These are phyloP conservation scores for Saccharomyces hybrid DNA, from an alignment of 1,139 yeast species.

Conservation along the genomic window DNA sequence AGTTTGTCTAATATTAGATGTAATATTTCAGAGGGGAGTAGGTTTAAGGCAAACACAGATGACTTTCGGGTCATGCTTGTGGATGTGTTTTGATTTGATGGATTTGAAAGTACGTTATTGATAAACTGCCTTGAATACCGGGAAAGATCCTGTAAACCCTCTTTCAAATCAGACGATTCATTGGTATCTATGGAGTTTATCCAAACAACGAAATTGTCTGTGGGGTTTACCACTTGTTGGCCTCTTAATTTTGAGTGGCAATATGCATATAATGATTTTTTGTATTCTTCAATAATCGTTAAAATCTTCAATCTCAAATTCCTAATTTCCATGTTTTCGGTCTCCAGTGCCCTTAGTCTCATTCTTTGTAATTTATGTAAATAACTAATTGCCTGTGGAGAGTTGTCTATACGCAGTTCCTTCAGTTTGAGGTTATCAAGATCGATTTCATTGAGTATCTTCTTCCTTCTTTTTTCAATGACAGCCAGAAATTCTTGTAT, in stretches of 20 bases:
- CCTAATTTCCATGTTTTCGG: slow-evolving; percentile 27
- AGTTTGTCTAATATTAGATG: slow-evolving; percentile 62
- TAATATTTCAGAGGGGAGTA: slow-evolving; percentile 75
- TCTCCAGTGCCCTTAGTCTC: slow-evolving; percentile 28
- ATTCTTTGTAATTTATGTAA: slow-evolving; percentile 25
- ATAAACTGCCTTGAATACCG: slow-evolving; percentile 9
- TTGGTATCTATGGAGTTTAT: slow-evolving; percentile 20
- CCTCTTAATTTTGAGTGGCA: slow-evolving; percentile 15
- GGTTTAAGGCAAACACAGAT: slow-evolving; percentile 40
- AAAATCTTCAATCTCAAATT: slow-evolving; percentile 20
- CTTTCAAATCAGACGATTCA: slow-evolving; percentile 14
- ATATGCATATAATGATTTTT: slow-evolving; percentile 21
- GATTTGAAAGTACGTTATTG: slow-evolving; percentile 3
- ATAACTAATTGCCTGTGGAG: slow-evolving; percentile 15
- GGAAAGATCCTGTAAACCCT: slow-evolving; percentile 14
- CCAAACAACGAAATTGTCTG: slow-evolving; percentile 21
- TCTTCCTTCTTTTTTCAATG: slow-evolving; percentile 20
- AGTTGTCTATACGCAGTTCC: slow-evolving; percentile 11
- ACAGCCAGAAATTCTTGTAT: slow-evolving; percentile 16
- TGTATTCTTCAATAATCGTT: slow-evolving; percentile 24
- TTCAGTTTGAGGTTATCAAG: slow-evolving; percentile 15
- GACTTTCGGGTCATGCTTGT: not conserved
- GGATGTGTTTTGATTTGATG: not conserved
- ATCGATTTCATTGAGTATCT: slow-evolving; percentile 18
- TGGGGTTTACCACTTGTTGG: slow-evolving; percentile 17